Conservation (phyloP, 176 grass and related monocot genomes). For the Paspalum notatum region DNA sequence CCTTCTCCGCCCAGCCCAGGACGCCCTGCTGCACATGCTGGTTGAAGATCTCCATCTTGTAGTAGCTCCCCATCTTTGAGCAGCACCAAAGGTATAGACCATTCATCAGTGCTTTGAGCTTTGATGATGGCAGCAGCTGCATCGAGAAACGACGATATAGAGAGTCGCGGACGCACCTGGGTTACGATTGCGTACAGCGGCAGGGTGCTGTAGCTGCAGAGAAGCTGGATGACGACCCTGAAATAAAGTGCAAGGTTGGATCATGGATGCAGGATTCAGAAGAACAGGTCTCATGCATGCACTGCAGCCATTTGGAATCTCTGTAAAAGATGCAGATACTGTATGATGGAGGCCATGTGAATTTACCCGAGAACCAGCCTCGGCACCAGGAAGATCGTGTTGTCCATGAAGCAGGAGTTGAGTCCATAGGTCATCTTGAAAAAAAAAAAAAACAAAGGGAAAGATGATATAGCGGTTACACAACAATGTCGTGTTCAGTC, state of each 20-base stretch:
- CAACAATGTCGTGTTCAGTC: background rate
- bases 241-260: constrained; percentile 17
- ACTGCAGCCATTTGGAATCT: background rate
- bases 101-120: constrained; percentile 5
- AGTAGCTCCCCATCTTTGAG: constrained; percentile 83
- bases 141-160: background rate
- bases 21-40: constrained; percentile 77
- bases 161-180: constrained; percentile 47
- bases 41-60: constrained; percentile 86
- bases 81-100: background rate
- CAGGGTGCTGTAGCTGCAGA: constrained; percentile 92
- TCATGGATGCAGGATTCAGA: background rate
- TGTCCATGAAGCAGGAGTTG: constrained; percentile 82
- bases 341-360: background rate
- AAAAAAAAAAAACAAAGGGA: constrained; percentile 16
- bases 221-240: constrained; percentile 73
- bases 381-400: constrained; percentile 65
- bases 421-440: constrained; percentile 73
- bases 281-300: background rate
- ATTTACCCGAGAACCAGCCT: constrained; percentile 92
- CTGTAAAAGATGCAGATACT: background rate
- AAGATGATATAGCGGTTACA: background rate
- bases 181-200: constrained; percentile 91
- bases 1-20: constrained; percentile 68
- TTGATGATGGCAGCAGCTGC: background rate